Base-by-base conservation (phyloP, 2,329 filamentous ascomycete species). In the Alternaria alternata region DNA sequence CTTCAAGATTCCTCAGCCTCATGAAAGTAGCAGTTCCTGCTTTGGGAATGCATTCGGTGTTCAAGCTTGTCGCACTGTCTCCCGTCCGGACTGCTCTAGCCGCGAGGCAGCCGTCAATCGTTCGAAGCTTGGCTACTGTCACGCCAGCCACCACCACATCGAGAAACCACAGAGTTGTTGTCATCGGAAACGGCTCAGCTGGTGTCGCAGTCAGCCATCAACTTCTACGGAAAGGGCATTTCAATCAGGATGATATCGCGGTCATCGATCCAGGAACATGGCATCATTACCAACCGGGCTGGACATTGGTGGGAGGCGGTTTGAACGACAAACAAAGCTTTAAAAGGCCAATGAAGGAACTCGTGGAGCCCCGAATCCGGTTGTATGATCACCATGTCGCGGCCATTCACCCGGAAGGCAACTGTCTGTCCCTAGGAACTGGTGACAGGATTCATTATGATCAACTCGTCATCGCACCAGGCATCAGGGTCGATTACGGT, bases 261-360 rank as follows among this genome's bases (percentile, higher is more conserved):
- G 68, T 91, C 24, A 78, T 90, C 47, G 88, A 91, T 64, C 88
- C 88, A 0, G 82, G 88, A 1, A 72, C 78, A 63, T 88, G 83
- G 81, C 88, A 91, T 71, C 83, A 91, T 78, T 91, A 90, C 73
- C 88, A 91, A 73, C 87, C 88, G 1, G 88, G 88, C 53, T 91
- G 88, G 88, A 90, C 88, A 3, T 80, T 91, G 0, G 88, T 90
- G 2, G 88, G 88, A 41, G 88, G 86, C 34, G 88, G 88, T 3
- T 81, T 90, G 42, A 89, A 89, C 76, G 83, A 79, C 46, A 88
- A 87, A 72, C 79, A 88, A 62, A 82, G 88, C 28, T 76, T 90
- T 56, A 82, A 83, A 48, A 76, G 78, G 58, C 84, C 83, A 1
- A 73, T 89, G 39, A 67, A 78, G 5, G 77, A 77, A 46, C 71